Evolutionary conservation across 225 moss, liverwort and hornwort genomes (phyloP).

Genomic region (Takakia lepidozioides): DNA sequence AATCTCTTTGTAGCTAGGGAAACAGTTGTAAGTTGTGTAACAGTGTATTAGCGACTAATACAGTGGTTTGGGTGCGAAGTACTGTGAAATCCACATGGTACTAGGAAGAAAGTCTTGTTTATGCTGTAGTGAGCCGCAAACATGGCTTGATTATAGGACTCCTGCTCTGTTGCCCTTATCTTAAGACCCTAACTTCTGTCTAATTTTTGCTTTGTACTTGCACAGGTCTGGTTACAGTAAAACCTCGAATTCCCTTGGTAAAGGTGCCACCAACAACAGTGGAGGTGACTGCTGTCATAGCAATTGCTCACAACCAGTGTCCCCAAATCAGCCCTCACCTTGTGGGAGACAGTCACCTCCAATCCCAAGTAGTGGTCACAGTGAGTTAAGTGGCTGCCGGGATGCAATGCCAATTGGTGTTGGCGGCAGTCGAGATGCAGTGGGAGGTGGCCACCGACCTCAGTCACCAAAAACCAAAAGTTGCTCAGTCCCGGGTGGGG

Average conservation of each 20-base stretch:
- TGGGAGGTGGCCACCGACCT: conserved; percentile 9
- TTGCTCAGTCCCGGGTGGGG: no score
- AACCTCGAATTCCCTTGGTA: no score
- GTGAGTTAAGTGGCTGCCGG: conserved; percentile 13
- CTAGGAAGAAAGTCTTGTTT: no score
- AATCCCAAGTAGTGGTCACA: conserved; percentile 14
- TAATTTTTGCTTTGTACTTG: not conserved
- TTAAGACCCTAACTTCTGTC: not conserved
- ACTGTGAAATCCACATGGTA: no score
- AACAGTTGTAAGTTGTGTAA: no score
- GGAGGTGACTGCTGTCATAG: conserved; percentile 11
- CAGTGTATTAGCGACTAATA: no score
- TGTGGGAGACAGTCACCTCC: conserved; percentile 27
- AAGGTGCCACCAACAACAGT: not conserved
- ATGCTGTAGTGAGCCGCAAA: no score
- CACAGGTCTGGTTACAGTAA: no score
- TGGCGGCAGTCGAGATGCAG: conserved; percentile 9
- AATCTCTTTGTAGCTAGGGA: no score
- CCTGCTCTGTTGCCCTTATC: no score
- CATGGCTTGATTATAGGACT: no score
- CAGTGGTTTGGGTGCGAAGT: no score
- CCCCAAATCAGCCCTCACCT: conserved; percentile 33
- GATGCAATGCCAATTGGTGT: conserved; percentile 4
- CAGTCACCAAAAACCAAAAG: conserved; percentile 16
- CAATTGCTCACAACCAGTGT: conserved; percentile 25